Conservation (phyloP, 2,329 filamentous ascomycete genomes). For the Alternaria sp. region DNA sequence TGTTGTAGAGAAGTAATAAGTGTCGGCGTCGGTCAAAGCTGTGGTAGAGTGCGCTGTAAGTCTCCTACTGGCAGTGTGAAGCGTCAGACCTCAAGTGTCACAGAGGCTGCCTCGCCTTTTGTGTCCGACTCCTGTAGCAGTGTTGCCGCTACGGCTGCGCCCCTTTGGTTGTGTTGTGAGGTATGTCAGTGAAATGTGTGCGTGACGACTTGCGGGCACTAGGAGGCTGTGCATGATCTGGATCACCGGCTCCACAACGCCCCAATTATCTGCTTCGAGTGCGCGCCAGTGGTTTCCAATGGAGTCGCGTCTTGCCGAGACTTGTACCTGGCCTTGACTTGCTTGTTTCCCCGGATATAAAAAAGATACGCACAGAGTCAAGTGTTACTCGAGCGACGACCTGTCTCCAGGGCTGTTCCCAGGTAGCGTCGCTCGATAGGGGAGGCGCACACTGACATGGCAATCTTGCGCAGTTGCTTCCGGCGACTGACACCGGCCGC, state of each 20-base stretch:
- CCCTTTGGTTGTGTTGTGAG: conserved; percentile 15
- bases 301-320: conserved; percentile 5
- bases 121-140: conserved; percentile 4
- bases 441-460: background rate
- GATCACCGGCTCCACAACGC: conserved; percentile 17
- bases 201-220: conserved; percentile 18
- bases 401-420: background rate
- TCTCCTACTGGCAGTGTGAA: background rate
- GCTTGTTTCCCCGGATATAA: conserved; percentile 8
- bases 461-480: background rate
- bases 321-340: conserved; percentile 19
- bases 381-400: background rate
- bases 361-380: background rate
- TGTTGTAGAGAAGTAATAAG: background rate
- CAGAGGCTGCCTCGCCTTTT: conserved; percentile 19
- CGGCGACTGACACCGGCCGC: background rate
- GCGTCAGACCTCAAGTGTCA: conserved; percentile 5
- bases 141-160: conserved; percentile 24
- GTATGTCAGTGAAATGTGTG: conserved; percentile 9
- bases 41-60: conserved; percentile 8
- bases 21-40: conserved; percentile 5
- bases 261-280: conserved; percentile 13
- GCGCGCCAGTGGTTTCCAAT: conserved; percentile 28
- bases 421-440: background rate
- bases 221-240: conserved; percentile 25